phyloP scores from a whole-genome alignment of 352 stramenopile genomes.

The Aphanomyces stellatus region DNA sequence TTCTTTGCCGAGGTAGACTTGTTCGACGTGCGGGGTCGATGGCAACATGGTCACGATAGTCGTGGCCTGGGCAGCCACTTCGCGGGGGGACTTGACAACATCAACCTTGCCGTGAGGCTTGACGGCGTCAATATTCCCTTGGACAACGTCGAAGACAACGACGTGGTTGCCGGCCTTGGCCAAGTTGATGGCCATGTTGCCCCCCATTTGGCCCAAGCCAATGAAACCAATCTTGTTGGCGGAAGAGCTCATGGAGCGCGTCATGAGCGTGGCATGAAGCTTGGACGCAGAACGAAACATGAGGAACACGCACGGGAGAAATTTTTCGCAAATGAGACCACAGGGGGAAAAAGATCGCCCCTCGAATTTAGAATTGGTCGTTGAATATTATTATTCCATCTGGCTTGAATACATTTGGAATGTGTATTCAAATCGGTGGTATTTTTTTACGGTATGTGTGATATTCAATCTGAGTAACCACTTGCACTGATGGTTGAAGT shows the following conservation, averaged over 20 bases:
- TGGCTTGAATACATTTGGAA: too few species aligned
- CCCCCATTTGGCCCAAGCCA: conserved; percentile 91
- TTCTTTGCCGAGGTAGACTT: conserved; percentile 60
- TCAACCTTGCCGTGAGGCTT: conserved; percentile 39
- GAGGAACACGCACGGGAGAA: neutral
- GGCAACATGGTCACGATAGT: conserved; percentile 95
- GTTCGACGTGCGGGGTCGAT: conserved; percentile 80
- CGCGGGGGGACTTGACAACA: conserved; percentile 40
- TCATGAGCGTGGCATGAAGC: neutral
- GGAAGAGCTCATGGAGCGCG: neutral
- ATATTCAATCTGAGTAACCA: neutral
- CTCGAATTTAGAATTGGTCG: too few species aligned
- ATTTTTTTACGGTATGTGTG: neutral
- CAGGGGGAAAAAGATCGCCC: neutral
- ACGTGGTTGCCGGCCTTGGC: conserved; percentile 65
- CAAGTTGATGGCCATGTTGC: conserved; percentile 90
- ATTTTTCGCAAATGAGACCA: neutral
- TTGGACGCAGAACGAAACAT: neutral
- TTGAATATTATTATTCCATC: too few species aligned
- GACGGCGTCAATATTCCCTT: conserved; percentile 40
- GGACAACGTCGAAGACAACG: conserved; percentile 71
- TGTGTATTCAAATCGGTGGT: neutral
- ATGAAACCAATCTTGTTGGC: conserved; percentile 72
- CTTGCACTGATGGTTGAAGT: neutral
- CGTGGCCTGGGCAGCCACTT: conserved; percentile 69